These are phyloP conservation scores for Fragaria ananassa DNA, from an alignment of 306 rosid species.

Conservation along the genomic window DNA sequence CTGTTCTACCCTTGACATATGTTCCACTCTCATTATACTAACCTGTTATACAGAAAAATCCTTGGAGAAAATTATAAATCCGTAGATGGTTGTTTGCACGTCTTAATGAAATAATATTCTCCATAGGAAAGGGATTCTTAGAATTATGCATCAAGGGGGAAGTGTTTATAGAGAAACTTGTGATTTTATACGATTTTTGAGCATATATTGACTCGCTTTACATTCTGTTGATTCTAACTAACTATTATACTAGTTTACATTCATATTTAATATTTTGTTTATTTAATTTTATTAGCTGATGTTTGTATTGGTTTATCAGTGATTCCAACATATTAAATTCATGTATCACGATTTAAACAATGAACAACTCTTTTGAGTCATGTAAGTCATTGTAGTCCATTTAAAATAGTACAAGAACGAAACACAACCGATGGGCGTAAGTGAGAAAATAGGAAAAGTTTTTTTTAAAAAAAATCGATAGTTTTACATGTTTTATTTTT, in stretches of 20 bases:
- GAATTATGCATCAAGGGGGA: neutral
- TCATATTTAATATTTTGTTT: neutral
- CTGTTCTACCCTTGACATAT: neutral
- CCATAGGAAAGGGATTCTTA: neutral
- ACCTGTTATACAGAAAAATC: too few relatives aligned
- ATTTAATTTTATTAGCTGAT: neutral
- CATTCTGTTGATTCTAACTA: neutral
- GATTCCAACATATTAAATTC: neutral
- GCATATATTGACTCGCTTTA: neutral
- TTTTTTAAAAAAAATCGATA: too few relatives aligned
- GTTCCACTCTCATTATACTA: neutral
- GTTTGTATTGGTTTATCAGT: neutral
- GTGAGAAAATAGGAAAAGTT: too few relatives aligned
- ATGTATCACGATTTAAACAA: neutral
- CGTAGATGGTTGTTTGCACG: slow-evolving; percentile 13
- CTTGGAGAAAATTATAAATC: neutral
- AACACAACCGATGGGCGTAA: too few relatives aligned
- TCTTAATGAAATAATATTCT: neutral
- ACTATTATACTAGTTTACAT: neutral
- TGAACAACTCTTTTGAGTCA: too few relatives aligned
- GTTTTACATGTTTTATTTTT: too few relatives aligned
- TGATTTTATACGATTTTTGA: too few relatives aligned
- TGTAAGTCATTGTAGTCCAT: too few relatives aligned
- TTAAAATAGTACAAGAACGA: too few relatives aligned
- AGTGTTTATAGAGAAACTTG: too few relatives aligned